A percentile compares a stretch with the other conserved stretches of the same genome.
Conservation (phyloP, 148 eudicot genomes). For the Rhododendron molle region DNA sequence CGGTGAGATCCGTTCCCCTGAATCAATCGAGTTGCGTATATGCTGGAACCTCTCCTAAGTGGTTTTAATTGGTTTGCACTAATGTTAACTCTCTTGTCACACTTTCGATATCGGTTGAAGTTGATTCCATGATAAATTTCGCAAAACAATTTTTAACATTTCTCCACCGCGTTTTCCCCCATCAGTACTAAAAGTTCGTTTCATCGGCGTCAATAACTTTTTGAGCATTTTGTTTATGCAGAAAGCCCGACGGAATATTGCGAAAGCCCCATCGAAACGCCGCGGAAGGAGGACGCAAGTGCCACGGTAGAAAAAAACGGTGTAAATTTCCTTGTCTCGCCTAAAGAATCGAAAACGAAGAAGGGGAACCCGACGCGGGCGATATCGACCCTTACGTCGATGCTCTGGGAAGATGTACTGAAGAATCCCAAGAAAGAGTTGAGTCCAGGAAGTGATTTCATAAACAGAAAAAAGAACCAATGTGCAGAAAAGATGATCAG, state of each 20-base stretch:
- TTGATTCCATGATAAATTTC: not conserved
- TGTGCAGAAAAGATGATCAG: constrained; percentile 92
- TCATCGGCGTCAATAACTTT: not conserved
- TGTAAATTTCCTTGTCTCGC: constrained; percentile 43
- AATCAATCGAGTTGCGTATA: too few species aligned
- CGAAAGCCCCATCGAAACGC: constrained; percentile 34
- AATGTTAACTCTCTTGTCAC: not conserved
- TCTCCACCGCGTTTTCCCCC: not conserved
- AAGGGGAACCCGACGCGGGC: constrained; percentile 68
- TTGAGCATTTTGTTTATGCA: constrained; percentile 18
- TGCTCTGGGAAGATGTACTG: constrained; percentile 79
- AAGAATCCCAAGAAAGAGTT: constrained; percentile 60
- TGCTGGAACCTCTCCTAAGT: too few species aligned
- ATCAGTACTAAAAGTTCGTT: not conserved
- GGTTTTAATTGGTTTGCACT: not conserved
- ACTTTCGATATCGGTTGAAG: not conserved
- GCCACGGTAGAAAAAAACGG: constrained; percentile 77
- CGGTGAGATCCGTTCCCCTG: too few species aligned
- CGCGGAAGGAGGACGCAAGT: constrained; percentile 68
- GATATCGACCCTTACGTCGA: constrained; percentile 66
- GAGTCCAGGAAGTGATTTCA: constrained; percentile 39
- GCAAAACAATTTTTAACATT: not conserved
- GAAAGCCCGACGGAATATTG: constrained; percentile 40
- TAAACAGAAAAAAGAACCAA: constrained; percentile 76
- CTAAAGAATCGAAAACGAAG: constrained; percentile 44